Evolutionary conservation across 345 rosid species (phyloP).

Genomic region (Stellera chamaejasme): DNA sequence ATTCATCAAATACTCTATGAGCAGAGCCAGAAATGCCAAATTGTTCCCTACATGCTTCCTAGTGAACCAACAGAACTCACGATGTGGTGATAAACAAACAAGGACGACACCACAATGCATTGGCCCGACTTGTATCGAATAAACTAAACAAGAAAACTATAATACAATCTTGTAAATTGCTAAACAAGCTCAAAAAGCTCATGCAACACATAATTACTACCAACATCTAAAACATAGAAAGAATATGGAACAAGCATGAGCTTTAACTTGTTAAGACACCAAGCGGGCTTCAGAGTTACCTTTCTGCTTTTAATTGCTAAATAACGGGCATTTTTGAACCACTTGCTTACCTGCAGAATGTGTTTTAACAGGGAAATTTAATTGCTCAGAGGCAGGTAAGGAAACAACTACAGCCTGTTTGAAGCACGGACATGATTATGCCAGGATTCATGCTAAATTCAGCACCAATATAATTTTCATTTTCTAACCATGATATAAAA

Average conservation of each 20-base stretch:
- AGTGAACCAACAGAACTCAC: constrained; percentile 6
- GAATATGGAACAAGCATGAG: neutral
- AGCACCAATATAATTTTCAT: too few species aligned
- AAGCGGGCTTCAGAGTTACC: constrained; percentile 31
- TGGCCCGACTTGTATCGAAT: neutral
- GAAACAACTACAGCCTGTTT: constrained; percentile 10
- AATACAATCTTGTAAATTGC: neutral
- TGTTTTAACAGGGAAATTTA: constrained; percentile 1
- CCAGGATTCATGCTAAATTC: too few species aligned
- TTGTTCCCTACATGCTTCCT: constrained; percentile 35
- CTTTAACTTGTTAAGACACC: neutral
- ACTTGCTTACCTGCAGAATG: constrained; percentile 79
- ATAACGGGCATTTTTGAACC: constrained; percentile 96
- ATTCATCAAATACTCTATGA: constrained; percentile 23
- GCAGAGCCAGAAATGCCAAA: constrained; percentile 16
- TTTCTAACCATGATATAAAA: too few species aligned
- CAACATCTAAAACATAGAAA: neutral
- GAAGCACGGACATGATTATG: too few species aligned
- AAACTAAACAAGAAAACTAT: neutral
- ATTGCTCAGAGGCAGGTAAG: constrained; percentile 9
- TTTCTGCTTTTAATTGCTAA: constrained; percentile 71
- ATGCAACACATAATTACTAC: neutral
- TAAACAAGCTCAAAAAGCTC: neutral
- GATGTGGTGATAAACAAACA: neutral
- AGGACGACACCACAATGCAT: neutral